phyloP scores from a whole-genome alignment of 2,329 filamentous ascomycete genomes.

The Exophiala viscosa region DNA sequence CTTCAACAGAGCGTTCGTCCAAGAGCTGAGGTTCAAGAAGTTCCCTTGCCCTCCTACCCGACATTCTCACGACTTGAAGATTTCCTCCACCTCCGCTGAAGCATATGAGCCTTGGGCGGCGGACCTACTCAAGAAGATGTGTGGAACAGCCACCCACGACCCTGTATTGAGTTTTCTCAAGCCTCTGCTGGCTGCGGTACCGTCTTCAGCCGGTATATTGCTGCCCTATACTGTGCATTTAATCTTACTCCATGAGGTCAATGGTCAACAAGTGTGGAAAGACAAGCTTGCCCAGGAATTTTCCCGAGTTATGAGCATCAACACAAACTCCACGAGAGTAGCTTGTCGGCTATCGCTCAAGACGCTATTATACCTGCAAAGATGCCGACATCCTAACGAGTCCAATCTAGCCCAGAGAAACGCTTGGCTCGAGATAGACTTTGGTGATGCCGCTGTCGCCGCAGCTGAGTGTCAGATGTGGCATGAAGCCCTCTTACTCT shows the following conservation, averaged over 20 bases:
- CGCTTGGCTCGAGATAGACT: slow-evolving; percentile 83
- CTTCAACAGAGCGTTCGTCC: slow-evolving; percentile 38
- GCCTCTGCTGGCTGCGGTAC: slow-evolving; percentile 62
- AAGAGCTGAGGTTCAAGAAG: slow-evolving; percentile 41
- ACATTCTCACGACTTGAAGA: neutral
- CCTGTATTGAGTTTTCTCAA: slow-evolving; percentile 67
- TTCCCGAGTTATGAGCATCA: slow-evolving; percentile 35
- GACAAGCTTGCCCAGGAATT: slow-evolving; percentile 64
- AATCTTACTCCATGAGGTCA: slow-evolving; percentile 62
- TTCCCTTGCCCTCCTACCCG: slow-evolving; percentile 38
- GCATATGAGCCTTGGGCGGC: slow-evolving; percentile 54
- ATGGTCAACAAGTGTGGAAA: slow-evolving; percentile 62
- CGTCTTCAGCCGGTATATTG: slow-evolving; percentile 66
- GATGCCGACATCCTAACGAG: slow-evolving; percentile 71
- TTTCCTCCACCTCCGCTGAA: neutral
- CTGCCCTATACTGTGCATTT: slow-evolving; percentile 85
- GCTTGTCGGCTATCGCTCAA: slow-evolving; percentile 73
- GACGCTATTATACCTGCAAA: slow-evolving; percentile 81
- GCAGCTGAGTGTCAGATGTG: slow-evolving; percentile 78
- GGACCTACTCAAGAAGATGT: slow-evolving; percentile 59
- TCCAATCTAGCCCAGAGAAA: slow-evolving; percentile 72
- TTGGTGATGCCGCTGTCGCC: slow-evolving; percentile 63
- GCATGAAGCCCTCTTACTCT: slow-evolving; percentile 78
- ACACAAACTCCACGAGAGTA: slow-evolving; percentile 44
- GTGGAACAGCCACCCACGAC: slow-evolving; percentile 57